Base-by-base conservation (phyloP, 768 basidiomycete species). In the Saitozyma sp. region DNA sequence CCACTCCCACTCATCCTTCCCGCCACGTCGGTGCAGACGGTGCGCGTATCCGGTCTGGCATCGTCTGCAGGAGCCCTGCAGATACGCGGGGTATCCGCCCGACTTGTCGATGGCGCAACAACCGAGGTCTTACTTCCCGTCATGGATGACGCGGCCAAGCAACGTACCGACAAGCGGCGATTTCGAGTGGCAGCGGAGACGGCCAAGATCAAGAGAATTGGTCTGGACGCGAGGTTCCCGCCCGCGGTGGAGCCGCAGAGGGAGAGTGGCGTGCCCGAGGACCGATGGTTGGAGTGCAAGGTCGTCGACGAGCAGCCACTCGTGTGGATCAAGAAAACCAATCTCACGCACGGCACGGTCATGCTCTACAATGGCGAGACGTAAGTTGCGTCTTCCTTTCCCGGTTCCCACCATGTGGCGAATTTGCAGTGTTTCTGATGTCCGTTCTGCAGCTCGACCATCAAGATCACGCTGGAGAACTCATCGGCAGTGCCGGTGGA, bases 291-390 rank as follows among this genome's bases (percentile, higher is more conserved):
- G 71, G 87, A 93, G 73, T 94, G 89, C 78, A 82, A 84, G 43
- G 91, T 97, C 17, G 86, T 95, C 17, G 87, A 89, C 1, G 88
- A 91, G 70, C 91, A 93, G 73, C 96, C 96, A 9, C 78, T 93
- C 40, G 81, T 98, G 58, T 86, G 91, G 64, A 88, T 99, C 76
- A 84, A 90, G 59, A 83, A 90, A 74, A 90, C 89, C 14, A 91
- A 90, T n/a, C 81, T 96, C 19, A 94, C 90, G 0, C 92, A 96
- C 69, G 92, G 92, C 1, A 92, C 94, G 0, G 82, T 97, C 29
- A 95, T 96, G 91, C 82, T 98, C 55, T 97, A 95, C 73, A 86
- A 95, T 53, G 96, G 96, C 41, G 96, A 99, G 82, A 87, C 81
- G 94, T 92, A 65, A 63, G 87, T 61, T 38, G 11, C 9, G 17